These are phyloP conservation scores for Chrysanthemum makinoi DNA, from an alignment of 129 eudicot genomes.

Conservation along the genomic window DNA sequence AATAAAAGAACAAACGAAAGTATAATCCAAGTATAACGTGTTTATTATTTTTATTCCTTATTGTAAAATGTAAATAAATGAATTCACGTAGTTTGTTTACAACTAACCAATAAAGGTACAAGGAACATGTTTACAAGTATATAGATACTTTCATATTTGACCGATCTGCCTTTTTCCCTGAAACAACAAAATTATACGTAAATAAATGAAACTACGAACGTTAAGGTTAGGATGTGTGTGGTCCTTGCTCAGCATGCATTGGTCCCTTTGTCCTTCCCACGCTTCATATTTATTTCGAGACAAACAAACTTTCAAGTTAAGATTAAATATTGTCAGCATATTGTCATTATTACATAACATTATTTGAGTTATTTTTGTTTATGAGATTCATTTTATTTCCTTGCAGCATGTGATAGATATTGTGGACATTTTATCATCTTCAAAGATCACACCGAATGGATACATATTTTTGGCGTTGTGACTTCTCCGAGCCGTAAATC, in stretches of 20 bases:
- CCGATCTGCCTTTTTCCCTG: neutral
- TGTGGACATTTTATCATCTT: too few species aligned
- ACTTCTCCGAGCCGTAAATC: too few species aligned
- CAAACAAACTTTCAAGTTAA: neutral
- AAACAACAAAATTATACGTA: neutral
- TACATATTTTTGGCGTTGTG: too few species aligned
- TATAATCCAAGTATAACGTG: neutral
- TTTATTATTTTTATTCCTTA: neutral
- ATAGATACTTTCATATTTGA: neutral
- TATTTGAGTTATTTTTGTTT: too few species aligned
- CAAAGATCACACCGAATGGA: too few species aligned
- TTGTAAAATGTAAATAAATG: neutral
- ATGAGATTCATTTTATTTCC: too few species aligned
- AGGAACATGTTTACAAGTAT: neutral
- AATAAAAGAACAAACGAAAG: neutral
- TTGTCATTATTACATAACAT: too few species aligned
- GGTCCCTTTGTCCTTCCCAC: constrained; percentile 16
- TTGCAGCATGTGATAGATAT: too few species aligned
- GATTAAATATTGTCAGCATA: too few species aligned
- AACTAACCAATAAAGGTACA: neutral
- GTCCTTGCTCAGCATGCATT: constrained; percentile 6
- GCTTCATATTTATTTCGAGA: constrained; percentile 5
- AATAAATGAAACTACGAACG: neutral
- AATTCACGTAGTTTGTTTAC: neutral
- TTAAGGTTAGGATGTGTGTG: neutral